phyloP scores from a whole-genome alignment of 78 protist genomes.

The slime mould (Dictyostelium discoideum) region dicty_2.7 NC_007088.5:3431501-3432000 shows the following conservation, averaged over 20 bases:
- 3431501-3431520: background rate
- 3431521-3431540: background rate
- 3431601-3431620: constrained; percentile 4
- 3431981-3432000: background rate
- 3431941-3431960: background rate
- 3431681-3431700: constrained; percentile 28
- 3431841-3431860: constrained; percentile 16
- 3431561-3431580: constrained; percentile 8
- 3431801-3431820: background rate
- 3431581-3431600: background rate
- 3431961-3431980: background rate
- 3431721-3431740: constrained; percentile 64
- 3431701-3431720: constrained; percentile 43
- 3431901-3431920: background rate
- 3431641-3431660: constrained; percentile 37
- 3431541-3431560: background rate
- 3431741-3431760: constrained; percentile 74
- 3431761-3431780: constrained; percentile 35
- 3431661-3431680: constrained; percentile 6
- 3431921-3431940: background rate
- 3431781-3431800: constrained; percentile 8
- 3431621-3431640: constrained; percentile 18
- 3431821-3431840: constrained; percentile 36
- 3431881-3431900: background rate
- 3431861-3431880: constrained; percentile 34